These are phyloP conservation scores for Geotrichum macrosporum DNA, from an alignment of 1,139 yeast species.

Conservation along the genomic window DNA sequence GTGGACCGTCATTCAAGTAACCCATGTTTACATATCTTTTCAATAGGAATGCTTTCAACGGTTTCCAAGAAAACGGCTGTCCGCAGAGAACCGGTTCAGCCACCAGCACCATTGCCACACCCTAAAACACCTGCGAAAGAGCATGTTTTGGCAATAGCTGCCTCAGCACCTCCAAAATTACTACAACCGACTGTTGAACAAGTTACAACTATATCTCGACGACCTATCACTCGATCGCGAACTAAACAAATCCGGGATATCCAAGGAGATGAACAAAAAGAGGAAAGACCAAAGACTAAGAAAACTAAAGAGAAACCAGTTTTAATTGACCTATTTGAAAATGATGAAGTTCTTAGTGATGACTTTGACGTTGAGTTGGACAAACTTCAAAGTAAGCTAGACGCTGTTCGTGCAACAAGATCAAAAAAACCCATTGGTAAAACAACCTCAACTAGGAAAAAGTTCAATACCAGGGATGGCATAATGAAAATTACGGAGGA, in stretches of 20 bases:
- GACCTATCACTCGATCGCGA: background rate
- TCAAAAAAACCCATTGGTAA: no score
- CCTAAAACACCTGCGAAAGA: background rate
- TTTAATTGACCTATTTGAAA: no score
- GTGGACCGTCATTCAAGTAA: no score
- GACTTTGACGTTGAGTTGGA: no score
- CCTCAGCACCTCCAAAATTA: background rate
- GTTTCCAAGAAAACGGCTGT: background rate
- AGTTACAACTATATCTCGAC: background rate
- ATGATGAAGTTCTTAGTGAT: no score
- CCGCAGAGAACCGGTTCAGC: conserved; percentile 7
- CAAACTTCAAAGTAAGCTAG: no score
- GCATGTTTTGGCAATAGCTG: background rate
- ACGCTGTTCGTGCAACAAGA: no score
- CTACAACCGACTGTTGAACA: background rate
- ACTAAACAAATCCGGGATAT: background rate
- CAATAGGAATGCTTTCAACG: background rate
- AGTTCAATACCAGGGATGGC: no score
- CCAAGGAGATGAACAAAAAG: background rate
- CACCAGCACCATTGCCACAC: background rate
- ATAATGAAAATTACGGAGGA: no score
- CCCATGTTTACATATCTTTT: background rate
- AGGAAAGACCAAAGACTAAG: no score
- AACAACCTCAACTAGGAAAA: no score
- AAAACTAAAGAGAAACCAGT: no score